Percentiles rank a stretch among this genome's conserved stretches.
phyloP scores from a whole-genome alignment of 2,329 filamentous ascomycete genomes.

The Cladobotryum protrusum region DNA sequence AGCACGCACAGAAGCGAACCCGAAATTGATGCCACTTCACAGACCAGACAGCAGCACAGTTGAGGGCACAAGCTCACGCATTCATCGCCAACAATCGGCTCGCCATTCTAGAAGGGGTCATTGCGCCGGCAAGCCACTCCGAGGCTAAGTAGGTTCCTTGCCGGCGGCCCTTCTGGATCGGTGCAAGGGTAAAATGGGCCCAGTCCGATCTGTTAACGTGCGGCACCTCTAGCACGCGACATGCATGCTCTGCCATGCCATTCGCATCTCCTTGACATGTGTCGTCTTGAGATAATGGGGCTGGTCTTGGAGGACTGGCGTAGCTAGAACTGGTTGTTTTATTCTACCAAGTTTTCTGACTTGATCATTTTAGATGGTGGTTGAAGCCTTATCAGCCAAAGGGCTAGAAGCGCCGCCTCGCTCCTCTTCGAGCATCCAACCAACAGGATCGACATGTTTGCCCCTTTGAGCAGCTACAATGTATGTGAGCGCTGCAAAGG shows the following conservation, averaged over 20 bases:
- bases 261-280: neutral
- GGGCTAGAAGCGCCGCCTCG: too few relatives aligned
- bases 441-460: too few relatives aligned
- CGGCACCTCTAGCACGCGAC: slow-evolving; percentile 5
- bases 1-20: too few relatives aligned
- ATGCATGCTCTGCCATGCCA: neutral
- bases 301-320: neutral
- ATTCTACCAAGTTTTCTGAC: too few relatives aligned
- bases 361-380: too few relatives aligned
- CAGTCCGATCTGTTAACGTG: slow-evolving; percentile 5
- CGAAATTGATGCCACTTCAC: too few relatives aligned
- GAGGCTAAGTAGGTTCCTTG: neutral
- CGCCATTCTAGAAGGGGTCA: neutral
- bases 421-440: too few relatives aligned
- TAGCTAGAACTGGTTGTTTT: neutral
- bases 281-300: neutral
- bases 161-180: slow-evolving; percentile 4
- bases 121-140: slow-evolving; percentile 2
- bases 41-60: too few relatives aligned
- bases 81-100: neutral
- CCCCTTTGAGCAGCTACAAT: too few relatives aligned
- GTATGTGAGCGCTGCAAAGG: too few relatives aligned
- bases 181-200: neutral
- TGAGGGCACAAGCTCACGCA: too few relatives aligned
- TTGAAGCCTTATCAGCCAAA: too few relatives aligned